phyloP scores from a whole-genome alignment of 23 red algal species.

The Chondrus crispus region DNA sequence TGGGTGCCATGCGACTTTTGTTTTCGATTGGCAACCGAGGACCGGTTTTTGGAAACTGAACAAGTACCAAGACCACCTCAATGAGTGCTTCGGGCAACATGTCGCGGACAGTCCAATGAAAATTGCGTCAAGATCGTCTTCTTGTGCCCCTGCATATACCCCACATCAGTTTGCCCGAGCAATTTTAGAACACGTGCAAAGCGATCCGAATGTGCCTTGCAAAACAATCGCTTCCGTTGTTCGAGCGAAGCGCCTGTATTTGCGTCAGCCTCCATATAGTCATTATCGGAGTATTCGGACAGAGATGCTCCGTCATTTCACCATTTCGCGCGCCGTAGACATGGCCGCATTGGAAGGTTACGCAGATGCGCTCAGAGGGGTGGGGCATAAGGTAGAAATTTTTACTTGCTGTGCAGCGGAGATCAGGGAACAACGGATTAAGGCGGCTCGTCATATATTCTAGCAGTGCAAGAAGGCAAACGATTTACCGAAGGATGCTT shows the following conservation, averaged over 20 bases:
- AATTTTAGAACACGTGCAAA: neutral
- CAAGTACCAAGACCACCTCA: neutral
- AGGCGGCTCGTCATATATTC: constrained; percentile 38
- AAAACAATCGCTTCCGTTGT: neutral
- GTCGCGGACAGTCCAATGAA: no score
- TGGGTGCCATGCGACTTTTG: neutral
- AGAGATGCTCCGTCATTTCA: neutral
- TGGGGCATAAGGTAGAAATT: neutral
- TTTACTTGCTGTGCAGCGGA: neutral
- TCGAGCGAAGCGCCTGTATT: constrained; percentile 1
- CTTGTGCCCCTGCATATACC: constrained; percentile 15
- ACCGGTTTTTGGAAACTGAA: constrained; percentile 31
- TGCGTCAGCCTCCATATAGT: neutral
- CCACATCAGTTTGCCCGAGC: neutral
- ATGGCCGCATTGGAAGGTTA: constrained; percentile 26
- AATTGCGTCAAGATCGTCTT: neutral
- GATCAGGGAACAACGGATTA: neutral
- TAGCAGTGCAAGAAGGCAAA: constrained; percentile 26
- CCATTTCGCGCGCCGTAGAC: neutral
- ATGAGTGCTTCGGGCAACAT: neutral
- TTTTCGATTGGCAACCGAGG: constrained; percentile 14
- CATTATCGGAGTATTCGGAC: neutral
- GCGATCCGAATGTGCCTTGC: constrained; percentile 17
- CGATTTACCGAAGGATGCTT: neutral
- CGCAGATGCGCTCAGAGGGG: neutral